Conservation (phyloP, 345 rosid genomes). For the Acer yangbiense region DNA sequence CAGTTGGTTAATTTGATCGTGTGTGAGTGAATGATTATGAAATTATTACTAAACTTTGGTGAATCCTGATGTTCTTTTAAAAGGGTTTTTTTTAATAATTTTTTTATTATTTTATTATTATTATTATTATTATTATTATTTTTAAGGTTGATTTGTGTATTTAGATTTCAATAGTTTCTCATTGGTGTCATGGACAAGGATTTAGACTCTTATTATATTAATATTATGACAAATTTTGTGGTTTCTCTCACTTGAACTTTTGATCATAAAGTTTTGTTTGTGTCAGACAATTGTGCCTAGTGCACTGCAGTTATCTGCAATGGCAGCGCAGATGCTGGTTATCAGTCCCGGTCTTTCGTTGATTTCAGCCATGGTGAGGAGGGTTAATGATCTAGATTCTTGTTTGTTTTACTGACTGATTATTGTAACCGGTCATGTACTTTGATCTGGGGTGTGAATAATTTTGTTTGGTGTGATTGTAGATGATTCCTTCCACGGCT, state of each 20-base stretch:
- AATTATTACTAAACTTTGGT: not conserved
- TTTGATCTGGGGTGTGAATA: slow-evolving; percentile 1
- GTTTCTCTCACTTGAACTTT: not conserved
- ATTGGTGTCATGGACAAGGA: not conserved
- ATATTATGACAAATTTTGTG: not conserved
- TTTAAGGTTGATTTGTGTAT: not conserved
- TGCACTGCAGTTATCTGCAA: slow-evolving; percentile 69
- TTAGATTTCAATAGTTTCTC: not conserved
- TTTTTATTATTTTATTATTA: no score
- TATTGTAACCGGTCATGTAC: not conserved
- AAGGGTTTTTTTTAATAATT: not conserved
- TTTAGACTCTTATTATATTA: not conserved
- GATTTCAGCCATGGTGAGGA: slow-evolving; percentile 76
- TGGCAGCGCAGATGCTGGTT: slow-evolving; percentile 80
- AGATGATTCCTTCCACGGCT: slow-evolving; percentile 80
- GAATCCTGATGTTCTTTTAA: no score
- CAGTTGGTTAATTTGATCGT: not conserved
- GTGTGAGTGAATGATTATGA: no score
- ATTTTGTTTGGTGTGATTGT: slow-evolving; percentile 10
- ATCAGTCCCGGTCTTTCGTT: slow-evolving; percentile 77
- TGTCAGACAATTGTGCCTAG: slow-evolving; percentile 84
- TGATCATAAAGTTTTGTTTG: slow-evolving; percentile 8
- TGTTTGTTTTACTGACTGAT: slow-evolving; percentile 9
- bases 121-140: no score
- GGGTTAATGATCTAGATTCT: not conserved